Evolutionary conservation across 2,329 filamentous ascomycete species (phyloP).

Genomic region (Apiospora hydei): DNA sequence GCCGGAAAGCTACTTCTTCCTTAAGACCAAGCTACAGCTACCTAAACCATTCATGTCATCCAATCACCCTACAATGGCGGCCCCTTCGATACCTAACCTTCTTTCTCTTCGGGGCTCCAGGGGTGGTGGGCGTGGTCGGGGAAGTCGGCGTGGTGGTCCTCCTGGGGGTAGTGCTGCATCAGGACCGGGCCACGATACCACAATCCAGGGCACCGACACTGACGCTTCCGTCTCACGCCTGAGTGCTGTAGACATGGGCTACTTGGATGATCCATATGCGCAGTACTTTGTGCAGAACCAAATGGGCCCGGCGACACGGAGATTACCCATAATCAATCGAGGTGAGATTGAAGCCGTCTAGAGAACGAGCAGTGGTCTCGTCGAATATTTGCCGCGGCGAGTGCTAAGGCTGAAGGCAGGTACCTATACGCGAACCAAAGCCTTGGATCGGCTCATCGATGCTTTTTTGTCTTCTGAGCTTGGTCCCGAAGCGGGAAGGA

Average conservation of each 20-base stretch:
- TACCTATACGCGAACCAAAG: slow-evolving; percentile 89
- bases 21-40: neutral
- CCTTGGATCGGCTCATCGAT: slow-evolving; percentile 79
- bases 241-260: slow-evolving; percentile 86
- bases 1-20: slow-evolving; percentile 25
- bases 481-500: slow-evolving; percentile 30
- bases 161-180: slow-evolving; percentile 29
- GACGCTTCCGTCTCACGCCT: slow-evolving; percentile 89
- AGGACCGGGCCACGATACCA: slow-evolving; percentile 66
- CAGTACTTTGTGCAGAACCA: slow-evolving; percentile 66
- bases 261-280: slow-evolving; percentile 84
- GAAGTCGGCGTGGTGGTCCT: slow-evolving; percentile 38
- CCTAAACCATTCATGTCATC: slow-evolving; percentile 22
- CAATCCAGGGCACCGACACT: slow-evolving; percentile 88
- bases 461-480: slow-evolving; percentile 66
- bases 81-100: slow-evolving; percentile 81
- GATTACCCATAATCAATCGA: slow-evolving; percentile 93
- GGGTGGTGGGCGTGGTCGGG: slow-evolving; percentile 49
- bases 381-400: slow-evolving; percentile 29
- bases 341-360: slow-evolving; percentile 57
- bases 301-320: slow-evolving; percentile 59
- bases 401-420: slow-evolving; percentile 57
- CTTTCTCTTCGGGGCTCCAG: slow-evolving; percentile 62
- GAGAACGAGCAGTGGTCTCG: neutral
- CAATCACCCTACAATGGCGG: slow-evolving; percentile 63